Conservation (phyloP, 371 early-diverging fungal genomes). For the Blakeslea trispora region DNA sequence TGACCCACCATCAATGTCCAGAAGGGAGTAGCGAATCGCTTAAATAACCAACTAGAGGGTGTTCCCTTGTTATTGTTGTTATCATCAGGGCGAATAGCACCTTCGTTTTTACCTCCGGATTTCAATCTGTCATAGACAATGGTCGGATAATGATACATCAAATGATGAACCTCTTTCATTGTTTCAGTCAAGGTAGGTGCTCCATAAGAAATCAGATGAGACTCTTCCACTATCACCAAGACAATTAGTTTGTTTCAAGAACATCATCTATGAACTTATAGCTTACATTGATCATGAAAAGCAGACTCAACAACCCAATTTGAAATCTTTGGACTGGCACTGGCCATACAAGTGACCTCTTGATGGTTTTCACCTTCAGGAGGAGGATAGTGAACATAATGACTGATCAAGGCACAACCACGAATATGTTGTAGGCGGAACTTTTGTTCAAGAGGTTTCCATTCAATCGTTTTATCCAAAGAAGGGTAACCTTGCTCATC, state of each 20-base stretch:
- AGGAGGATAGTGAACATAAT: slow-evolving; percentile 20
- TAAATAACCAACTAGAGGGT: slow-evolving; percentile 26
- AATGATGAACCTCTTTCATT: slow-evolving; percentile 30
- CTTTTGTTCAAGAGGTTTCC: slow-evolving; percentile 33
- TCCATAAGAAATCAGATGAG: too few species aligned
- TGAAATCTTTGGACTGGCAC: slow-evolving; percentile 55
- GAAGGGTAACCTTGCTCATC: slow-evolving; percentile 19
- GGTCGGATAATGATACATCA: slow-evolving; percentile 29
- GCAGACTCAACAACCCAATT: slow-evolving; percentile 62
- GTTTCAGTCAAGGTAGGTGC: slow-evolving; percentile 19
- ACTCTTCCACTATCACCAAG: slow-evolving; percentile 25
- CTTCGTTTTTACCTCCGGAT: slow-evolving; percentile 5
- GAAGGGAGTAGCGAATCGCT: slow-evolving; percentile 10
- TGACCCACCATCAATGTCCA: slow-evolving; percentile 34
- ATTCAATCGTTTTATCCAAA: slow-evolving; percentile 22
- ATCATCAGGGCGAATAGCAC: not conserved
- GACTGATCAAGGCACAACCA: slow-evolving; percentile 38
- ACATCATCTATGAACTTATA: not conserved
- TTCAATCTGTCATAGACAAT: slow-evolving; percentile 27
- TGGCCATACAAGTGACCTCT: slow-evolving; percentile 83
- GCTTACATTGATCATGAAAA: slow-evolving; percentile 34
- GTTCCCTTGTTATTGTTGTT: slow-evolving; percentile 8
- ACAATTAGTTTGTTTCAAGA: not conserved
- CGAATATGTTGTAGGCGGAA: slow-evolving; percentile 72
- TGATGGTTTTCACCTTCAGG: slow-evolving; percentile 66